These are phyloP conservation scores for Fraxinus xanthoxyloides DNA, from an alignment of 305 asterid species.

Conservation along the genomic window DNA sequence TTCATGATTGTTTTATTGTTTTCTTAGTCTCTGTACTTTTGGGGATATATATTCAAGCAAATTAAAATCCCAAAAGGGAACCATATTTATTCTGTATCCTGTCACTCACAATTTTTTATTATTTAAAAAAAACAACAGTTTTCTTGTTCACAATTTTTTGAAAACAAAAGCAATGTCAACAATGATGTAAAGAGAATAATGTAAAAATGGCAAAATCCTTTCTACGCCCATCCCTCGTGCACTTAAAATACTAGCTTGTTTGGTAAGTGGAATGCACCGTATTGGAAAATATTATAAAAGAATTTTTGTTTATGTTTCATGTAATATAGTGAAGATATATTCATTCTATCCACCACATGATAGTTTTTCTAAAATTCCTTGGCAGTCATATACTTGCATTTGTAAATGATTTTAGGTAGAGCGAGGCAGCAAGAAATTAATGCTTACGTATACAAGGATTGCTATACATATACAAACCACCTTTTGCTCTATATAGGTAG, in stretches of 20 bases:
- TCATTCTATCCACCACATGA: not conserved
- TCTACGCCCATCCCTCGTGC: not conserved
- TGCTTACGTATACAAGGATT: not conserved
- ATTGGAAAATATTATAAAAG: too few species aligned
- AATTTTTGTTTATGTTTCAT: too few species aligned
- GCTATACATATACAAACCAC: not conserved
- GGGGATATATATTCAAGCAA: not conserved
- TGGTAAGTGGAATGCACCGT: not conserved
- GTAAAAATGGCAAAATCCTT: too few species aligned
- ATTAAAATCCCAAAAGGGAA: not conserved
- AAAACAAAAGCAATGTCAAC: too few species aligned
- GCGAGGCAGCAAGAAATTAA: not conserved
- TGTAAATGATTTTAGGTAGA: not conserved
- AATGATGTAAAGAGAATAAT: too few species aligned
- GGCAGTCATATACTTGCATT: not conserved
- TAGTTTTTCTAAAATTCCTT: not conserved
- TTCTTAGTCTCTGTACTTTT: not conserved
- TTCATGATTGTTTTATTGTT: not conserved
- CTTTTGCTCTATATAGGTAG: not conserved
- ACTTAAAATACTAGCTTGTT: not conserved
- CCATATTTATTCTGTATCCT: not conserved
- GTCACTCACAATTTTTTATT: too few species aligned
- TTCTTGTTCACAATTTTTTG: too few species aligned
- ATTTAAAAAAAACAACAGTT: too few species aligned
- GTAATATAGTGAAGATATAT: too few species aligned